phyloP scores from a whole-genome alignment of 2,329 filamentous ascomycete genomes.

The Ophiosphaerella narmari region DNA sequence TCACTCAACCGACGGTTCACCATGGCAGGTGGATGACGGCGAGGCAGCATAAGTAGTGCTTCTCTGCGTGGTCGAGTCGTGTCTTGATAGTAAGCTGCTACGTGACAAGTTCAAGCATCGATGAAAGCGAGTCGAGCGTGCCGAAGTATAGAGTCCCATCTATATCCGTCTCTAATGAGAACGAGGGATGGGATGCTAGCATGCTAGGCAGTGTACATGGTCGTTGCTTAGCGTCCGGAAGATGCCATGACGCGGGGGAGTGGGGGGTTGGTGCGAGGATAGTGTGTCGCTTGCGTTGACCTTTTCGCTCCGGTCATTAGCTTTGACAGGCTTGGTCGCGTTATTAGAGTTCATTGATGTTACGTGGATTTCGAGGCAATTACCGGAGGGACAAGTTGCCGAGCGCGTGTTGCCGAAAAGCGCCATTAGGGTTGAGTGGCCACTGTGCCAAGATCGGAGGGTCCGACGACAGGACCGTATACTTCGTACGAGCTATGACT shows the following conservation, averaged over 20 bases:
- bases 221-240: slow-evolving; percentile 6
- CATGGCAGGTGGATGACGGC: slow-evolving; percentile 22
- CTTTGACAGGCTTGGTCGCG: neutral
- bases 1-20: slow-evolving; percentile 32
- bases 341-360: neutral
- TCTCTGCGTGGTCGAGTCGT: slow-evolving; percentile 12
- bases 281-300: slow-evolving; percentile 4
- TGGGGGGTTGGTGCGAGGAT: slow-evolving; percentile 18
- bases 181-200: too few species aligned
- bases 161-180: slow-evolving; percentile 4
- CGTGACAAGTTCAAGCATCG: slow-evolving; percentile 5
- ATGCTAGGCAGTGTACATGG: neutral
- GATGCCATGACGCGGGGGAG: slow-evolving; percentile 30
- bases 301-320: slow-evolving; percentile 8
- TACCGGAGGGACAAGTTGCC: neutral
- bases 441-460: too few species aligned
- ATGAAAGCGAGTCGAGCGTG: slow-evolving; percentile 14
- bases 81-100: slow-evolving; percentile 6
- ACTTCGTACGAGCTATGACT: too few species aligned
- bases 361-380: neutral
- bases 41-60: slow-evolving; percentile 4
- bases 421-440: slow-evolving; percentile 1
- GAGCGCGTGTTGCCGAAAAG: slow-evolving; percentile 14
- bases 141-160: neutral
- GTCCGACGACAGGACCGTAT: too few species aligned